Percentiles rank a stretch among this genome's conserved stretches.
These are phyloP conservation scores for Huntiella bhutanensis DNA, from an alignment of 2,329 filamentous ascomycete species.

Conservation along the genomic window DNA sequence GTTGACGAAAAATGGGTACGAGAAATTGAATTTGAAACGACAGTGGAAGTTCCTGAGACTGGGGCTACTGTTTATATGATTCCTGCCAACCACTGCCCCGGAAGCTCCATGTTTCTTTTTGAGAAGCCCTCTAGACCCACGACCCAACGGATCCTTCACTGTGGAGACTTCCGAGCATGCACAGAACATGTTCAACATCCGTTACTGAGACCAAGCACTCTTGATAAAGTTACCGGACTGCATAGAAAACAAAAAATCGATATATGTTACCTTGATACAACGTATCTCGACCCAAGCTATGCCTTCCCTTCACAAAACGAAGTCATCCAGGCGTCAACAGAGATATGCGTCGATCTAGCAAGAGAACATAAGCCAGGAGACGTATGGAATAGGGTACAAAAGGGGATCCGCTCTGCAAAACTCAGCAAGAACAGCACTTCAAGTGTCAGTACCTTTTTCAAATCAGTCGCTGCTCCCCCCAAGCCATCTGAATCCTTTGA, in stretches of 20 bases:
- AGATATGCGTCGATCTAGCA: conserved; percentile 64
- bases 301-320: conserved; percentile 78
- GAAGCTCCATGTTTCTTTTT: conserved; percentile 83
- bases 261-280: conserved; percentile 91
- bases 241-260: conserved; percentile 72
- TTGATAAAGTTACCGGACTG: conserved; percentile 53
- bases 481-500: conserved; percentile 15
- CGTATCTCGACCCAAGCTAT: conserved; percentile 89
- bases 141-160: conserved; percentile 71
- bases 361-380: conserved; percentile 39
- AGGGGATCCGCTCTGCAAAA: conserved; percentile 18
- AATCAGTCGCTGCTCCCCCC: conserved; percentile 15
- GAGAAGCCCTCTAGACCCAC: conserved; percentile 49
- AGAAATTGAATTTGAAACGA: conserved; percentile 67
- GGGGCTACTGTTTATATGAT: conserved; percentile 88
- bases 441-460: conserved; percentile 33
- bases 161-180: conserved; percentile 88
- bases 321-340: conserved; percentile 72
- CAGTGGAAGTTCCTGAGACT: conserved; percentile 61
- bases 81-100: conserved; percentile 87
- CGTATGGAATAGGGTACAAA: conserved; percentile 13
- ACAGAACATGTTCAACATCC: conserved; percentile 68
- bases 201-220: conserved; percentile 53
- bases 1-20: conserved; percentile 77
- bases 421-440: background rate